phyloP scores from a whole-genome alignment of 129 eudicot genomes.

The Oenanthe sinensis region DNA sequence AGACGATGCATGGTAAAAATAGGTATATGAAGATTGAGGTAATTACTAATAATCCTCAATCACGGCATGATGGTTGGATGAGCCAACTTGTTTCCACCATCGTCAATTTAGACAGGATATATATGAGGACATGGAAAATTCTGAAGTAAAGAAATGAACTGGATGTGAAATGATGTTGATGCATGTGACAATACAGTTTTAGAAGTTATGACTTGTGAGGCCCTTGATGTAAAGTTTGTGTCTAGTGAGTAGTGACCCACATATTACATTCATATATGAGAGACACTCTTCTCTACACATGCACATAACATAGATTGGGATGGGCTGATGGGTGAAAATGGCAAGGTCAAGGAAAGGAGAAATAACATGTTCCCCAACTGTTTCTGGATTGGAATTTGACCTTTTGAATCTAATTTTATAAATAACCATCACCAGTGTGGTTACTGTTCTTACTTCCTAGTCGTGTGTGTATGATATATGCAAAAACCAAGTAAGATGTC shows the following conservation, averaged over 20 bases:
- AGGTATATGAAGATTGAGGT: too few species aligned
- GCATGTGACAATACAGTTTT: not conserved
- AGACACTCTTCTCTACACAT: not conserved
- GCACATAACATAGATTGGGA: not conserved
- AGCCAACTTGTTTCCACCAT: not conserved
- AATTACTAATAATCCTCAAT: not conserved
- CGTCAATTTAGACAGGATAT: not conserved
- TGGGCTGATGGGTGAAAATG: not conserved
- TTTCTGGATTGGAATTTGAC: not conserved
- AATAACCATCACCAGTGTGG: not conserved
- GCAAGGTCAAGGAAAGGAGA: not conserved
- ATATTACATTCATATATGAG: not conserved
- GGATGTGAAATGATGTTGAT: not conserved
- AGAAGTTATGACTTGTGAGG: not conserved
- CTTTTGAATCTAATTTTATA: not conserved
- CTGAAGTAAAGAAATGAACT: not conserved
- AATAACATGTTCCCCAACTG: not conserved
- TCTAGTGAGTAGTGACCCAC: not conserved
- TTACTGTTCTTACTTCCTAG: not conserved
- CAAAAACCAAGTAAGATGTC: not conserved
- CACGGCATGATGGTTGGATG: not conserved
- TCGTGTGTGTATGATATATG: not conserved
- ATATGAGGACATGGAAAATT: not conserved
- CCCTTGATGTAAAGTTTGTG: not conserved
- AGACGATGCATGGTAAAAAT: not conserved